A percentile compares a stretch with the other conserved stretches of the same genome.
Conservation (phyloP, 108 stramenopile genomes). For the Pseudonitzschia multistriata region DNA sequence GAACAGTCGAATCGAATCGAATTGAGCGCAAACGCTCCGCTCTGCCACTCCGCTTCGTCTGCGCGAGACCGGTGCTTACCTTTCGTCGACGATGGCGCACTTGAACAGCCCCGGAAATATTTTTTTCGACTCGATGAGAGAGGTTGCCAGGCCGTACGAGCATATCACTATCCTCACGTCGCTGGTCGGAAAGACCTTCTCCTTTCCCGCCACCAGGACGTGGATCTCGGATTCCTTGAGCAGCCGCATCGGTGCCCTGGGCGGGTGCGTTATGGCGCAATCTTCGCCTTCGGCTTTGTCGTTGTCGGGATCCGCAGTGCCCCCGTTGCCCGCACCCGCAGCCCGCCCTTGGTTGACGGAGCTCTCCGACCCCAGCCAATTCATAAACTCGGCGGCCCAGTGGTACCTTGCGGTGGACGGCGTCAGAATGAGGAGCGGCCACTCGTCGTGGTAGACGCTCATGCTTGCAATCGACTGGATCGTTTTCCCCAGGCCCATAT, state of each 20-base stretch:
- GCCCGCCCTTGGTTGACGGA: constrained; percentile 22
- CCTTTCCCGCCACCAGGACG: constrained; percentile 70
- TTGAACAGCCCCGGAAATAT: constrained; percentile 70
- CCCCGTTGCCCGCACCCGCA: constrained; percentile 18
- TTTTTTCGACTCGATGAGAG: constrained; percentile 45
- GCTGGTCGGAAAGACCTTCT: constrained; percentile 41
- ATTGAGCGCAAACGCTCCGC: too few relatives aligned
- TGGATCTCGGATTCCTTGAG: constrained; percentile 60
- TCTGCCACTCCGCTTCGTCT: too few relatives aligned
- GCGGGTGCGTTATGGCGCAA: background rate
- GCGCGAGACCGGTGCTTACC: background rate
- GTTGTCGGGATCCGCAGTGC: background rate
- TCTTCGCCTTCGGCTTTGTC: constrained; percentile 1
- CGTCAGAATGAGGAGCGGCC: constrained; percentile 90
- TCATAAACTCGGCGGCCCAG: constrained; percentile 89
- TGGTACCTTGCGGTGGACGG: constrained; percentile 92
- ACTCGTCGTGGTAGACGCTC: constrained; percentile 76
- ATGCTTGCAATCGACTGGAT: constrained; percentile 89
- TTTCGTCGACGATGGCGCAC: constrained; percentile 94
- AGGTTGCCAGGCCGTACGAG: constrained; percentile 77
- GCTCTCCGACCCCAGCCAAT: constrained; percentile 72
- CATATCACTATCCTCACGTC: constrained; percentile 74
- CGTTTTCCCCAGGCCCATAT: constrained; percentile 77
- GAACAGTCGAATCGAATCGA: background rate
- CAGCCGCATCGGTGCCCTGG: constrained; percentile 22